Evolutionary conservation across 495 filamentous ascomycete species (phyloP).

Genomic region (Melanomma pulvis-pyrius): DNA sequence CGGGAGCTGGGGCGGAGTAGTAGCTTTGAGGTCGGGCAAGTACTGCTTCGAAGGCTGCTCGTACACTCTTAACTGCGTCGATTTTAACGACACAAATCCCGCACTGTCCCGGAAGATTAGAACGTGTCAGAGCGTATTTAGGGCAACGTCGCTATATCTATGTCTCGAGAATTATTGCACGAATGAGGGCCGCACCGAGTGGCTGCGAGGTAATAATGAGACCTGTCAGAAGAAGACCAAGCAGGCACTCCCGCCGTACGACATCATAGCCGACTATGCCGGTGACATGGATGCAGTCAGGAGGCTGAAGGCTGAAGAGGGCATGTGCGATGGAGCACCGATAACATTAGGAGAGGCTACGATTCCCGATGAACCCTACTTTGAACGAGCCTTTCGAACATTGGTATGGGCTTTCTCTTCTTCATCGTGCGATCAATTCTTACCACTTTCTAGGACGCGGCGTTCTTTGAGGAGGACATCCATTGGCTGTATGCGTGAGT

Average conservation of each 20-base stretch:
- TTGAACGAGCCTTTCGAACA: constrained; percentile 10
- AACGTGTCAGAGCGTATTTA: constrained; percentile 14
- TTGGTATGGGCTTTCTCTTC: background rate
- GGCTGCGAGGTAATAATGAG: constrained; percentile 10
- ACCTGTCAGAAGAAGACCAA: constrained; percentile 1
- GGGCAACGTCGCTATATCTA: constrained; percentile 14
- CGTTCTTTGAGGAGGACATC: constrained; percentile 12
- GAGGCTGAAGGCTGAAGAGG: constrained; percentile 14
- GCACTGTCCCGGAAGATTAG: constrained; percentile 2
- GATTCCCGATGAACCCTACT: constrained; percentile 13
- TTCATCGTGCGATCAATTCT: background rate
- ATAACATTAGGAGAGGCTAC: background rate
- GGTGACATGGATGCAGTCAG: constrained; percentile 2
- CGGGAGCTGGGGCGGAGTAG: background rate
- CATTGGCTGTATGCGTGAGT: constrained; percentile 22
- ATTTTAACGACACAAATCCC: constrained; percentile 14
- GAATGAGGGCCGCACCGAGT: background rate
- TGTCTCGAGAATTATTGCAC: constrained; percentile 21
- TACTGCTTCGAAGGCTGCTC: constrained; percentile 24
- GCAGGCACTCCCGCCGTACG: constrained; percentile 10
- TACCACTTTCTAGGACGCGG: constrained; percentile 3
- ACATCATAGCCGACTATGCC: constrained; percentile 11
- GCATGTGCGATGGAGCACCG: background rate
- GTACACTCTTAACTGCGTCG: constrained; percentile 17
- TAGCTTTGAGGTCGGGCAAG: constrained; percentile 3